Evolutionary conservation across 1,139 yeast genomes (phyloP), one percentile per base, ranked within the genome.

Genomic region (Blastobotrys apis): DNA sequence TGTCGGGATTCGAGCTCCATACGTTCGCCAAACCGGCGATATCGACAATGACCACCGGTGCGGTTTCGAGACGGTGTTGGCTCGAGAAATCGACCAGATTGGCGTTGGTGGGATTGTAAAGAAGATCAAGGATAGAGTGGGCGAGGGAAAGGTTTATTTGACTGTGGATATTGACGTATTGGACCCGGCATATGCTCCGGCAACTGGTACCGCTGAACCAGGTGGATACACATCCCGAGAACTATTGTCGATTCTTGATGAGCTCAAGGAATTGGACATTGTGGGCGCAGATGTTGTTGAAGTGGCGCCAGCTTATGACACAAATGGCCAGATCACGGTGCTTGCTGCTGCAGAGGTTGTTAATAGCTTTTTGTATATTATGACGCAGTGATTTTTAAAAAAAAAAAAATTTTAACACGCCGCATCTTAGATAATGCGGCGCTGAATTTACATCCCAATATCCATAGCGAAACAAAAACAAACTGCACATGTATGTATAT

Each of bases 281-380:
- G 84, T 84, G 36, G 94, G 92, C 33, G 90, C 84, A 5, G 94
- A 84, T 62, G 72, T 84, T 13, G 92, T 84, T 15, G 92, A 84
- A 58, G 94, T 84, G 4, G 72, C 84, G 19, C 92, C 94, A 4
- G 77, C 83, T 10, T 84, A 71, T 59, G 92, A 84, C 60, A 44
- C 52, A 4, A 53, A 52, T 16, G 84, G 86, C 1, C 88, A 82
- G 54, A 71, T 81, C 27, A 84, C 94, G 0, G 73, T 85, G 10
- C 72, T 85, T 17, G 84, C 84, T 49, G 92, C 86, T 2, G 84
- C 92, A 0, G 90, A 83, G 62, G 75, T 82, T 25, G 87, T 77
- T 0, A 49, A 49, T 30, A 45, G 50, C 33, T 48, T 59, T 37
- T 35, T 57, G 12, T 50, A 49, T 15, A 47, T 58, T 16, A 58